Percentiles rank a stretch among this genome's conserved stretches.
These are phyloP conservation scores for Alloascoidea hylecoeti DNA, from an alignment of 805 yeast species.

Conservation along the genomic window DNA sequence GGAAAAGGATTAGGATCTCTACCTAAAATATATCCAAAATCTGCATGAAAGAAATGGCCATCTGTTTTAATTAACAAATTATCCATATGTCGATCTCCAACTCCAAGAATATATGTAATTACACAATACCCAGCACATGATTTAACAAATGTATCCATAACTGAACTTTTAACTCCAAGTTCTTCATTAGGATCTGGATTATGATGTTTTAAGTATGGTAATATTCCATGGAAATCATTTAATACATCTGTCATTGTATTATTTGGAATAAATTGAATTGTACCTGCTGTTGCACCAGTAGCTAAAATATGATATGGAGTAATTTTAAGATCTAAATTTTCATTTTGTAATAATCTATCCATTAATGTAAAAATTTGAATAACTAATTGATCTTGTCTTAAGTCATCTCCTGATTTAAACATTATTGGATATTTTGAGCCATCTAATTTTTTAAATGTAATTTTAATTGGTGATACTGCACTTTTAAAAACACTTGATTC, in stretches of 20 bases:
- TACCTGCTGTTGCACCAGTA: conserved; percentile 82
- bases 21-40: conserved; percentile 92
- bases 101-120: conserved; percentile 85
- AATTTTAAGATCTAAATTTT: conserved; percentile 75
- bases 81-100: conserved; percentile 94
- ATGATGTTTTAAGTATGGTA: conserved; percentile 54
- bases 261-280: conserved; percentile 89
- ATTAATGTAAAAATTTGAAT: conserved; percentile 83
- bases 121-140: conserved; percentile 98
- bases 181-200: conserved; percentile 33
- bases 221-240: conserved; percentile 51
- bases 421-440: conserved; percentile 58
- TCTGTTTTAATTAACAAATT: conserved; percentile 71
- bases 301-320: conserved; percentile 88
- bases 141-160: conserved; percentile 87
- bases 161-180: conserved; percentile 35
- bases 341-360: conserved; percentile 80
- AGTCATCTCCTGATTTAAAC: conserved; percentile 93
- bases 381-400: conserved; percentile 94
- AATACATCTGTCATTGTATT: conserved; percentile 75
- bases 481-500: conserved; percentile 84
- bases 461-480: conserved; percentile 76
- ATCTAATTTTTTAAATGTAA: conserved; percentile 50
- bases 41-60: conserved; percentile 93
- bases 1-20: conserved; percentile 98